Conservation (phyloP, 371 early-diverging fungal species). For the Mucor irregularis region DNA sequence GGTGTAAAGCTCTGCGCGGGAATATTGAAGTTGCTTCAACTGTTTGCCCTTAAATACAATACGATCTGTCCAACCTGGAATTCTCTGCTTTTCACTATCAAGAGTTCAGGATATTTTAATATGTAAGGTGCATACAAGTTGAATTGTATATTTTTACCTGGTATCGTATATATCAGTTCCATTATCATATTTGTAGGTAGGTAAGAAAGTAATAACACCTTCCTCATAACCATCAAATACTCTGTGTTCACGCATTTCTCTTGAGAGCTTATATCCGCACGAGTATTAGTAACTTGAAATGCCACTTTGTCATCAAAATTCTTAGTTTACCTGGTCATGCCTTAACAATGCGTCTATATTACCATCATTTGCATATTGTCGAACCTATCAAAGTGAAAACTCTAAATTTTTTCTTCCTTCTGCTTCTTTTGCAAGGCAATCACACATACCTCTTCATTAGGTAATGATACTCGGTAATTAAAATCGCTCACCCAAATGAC, state of each 20-base stretch:
- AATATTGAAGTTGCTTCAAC: constrained; percentile 50
- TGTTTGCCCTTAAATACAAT: constrained; percentile 66
- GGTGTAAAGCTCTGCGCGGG: constrained; percentile 63
- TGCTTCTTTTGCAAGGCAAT: too few relatives aligned
- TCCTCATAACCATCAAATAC: constrained; percentile 85
- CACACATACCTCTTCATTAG: constrained; percentile 66
- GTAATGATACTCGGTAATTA: constrained; percentile 80
- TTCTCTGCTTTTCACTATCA: constrained; percentile 78
- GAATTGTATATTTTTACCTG: constrained; percentile 43
- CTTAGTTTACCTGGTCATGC: constrained; percentile 57
- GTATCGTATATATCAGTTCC: constrained; percentile 85
- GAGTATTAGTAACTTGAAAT: constrained; percentile 29
- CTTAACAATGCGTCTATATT: constrained; percentile 44
- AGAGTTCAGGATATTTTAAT: not conserved
- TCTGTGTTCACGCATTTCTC: constrained; percentile 60
- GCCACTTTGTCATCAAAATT: not conserved
- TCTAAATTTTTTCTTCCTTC: not conserved
- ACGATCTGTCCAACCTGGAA: constrained; percentile 92
- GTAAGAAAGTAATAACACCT: constrained; percentile 79
- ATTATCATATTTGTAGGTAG: constrained; percentile 95
- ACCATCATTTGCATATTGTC: constrained; percentile 30
- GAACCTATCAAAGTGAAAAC: constrained; percentile 22
- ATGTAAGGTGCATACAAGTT: not conserved
- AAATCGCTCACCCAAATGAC: constrained; percentile 92
- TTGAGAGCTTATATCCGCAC: constrained; percentile 67